A percentile compares a stretch with the other conserved stretches of the same genome.
These are phyloP conservation scores for Tranzscheliella williamsii DNA, from an alignment of 1,284 basidiomycete genomes.

Conservation along the genomic window DNA sequence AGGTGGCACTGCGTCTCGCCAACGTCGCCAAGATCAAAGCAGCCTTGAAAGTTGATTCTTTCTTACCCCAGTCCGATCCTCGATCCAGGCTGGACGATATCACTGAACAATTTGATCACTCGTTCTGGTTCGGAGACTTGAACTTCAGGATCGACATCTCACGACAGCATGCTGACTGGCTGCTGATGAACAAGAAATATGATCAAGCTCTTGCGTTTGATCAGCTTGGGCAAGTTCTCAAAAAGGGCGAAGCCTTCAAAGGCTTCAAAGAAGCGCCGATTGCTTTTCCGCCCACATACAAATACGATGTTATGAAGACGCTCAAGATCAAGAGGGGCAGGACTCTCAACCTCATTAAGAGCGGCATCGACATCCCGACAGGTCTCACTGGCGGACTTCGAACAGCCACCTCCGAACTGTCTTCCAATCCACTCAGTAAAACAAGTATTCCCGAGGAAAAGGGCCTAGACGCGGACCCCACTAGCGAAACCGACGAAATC, in stretches of 20 bases:
- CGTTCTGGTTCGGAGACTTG: constrained; percentile 66
- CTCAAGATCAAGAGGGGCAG: constrained; percentile 59
- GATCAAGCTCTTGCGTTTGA: constrained; percentile 70
- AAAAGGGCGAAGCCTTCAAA: constrained; percentile 64
- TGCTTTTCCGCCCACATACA: constrained; percentile 68
- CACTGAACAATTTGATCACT: constrained; percentile 79
- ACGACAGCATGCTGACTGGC: constrained; percentile 66
- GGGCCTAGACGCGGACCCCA: neutral
- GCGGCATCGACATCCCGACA: constrained; percentile 15
- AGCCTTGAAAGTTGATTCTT: constrained; percentile 65
- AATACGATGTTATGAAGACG: constrained; percentile 72
- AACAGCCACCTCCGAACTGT: constrained; percentile 2
- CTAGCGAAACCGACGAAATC: no score
- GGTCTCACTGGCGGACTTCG: neutral
- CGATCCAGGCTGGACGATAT: constrained; percentile 65
- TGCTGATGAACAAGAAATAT: constrained; percentile 63
- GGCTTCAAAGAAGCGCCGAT: constrained; percentile 68
- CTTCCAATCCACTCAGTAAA: constrained; percentile 9
- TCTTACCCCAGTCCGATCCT: constrained; percentile 70
- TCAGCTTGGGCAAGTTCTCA: constrained; percentile 75
- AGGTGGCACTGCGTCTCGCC: constrained; percentile 57
- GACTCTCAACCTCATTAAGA: constrained; percentile 10
- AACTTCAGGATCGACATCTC: constrained; percentile 65
- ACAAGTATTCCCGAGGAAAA: constrained; percentile 27
- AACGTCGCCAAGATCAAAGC: constrained; percentile 64